These are phyloP conservation scores for Populus hybrid DNA, from an alignment of 441 rosid species.

Conservation along the genomic window DNA sequence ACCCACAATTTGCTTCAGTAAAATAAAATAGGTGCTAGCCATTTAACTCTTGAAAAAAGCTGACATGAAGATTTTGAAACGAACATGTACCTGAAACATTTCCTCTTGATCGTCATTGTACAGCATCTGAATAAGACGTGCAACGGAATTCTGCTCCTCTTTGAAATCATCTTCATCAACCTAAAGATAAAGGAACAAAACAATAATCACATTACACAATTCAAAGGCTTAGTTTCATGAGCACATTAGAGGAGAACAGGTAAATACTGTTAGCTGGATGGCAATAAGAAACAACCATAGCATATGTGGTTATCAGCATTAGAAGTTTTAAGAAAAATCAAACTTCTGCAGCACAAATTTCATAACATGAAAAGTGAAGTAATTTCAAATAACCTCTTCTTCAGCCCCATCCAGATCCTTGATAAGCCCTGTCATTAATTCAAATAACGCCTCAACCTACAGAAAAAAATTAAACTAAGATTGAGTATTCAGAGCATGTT, in stretches of 20 bases:
- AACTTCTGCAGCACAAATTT: neutral
- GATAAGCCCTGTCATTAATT: constrained; percentile 85
- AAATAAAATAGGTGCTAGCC: no score
- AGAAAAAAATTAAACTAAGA: no score
- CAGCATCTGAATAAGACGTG: constrained; percentile 92
- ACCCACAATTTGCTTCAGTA: no score
- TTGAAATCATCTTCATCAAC: constrained; percentile 94
- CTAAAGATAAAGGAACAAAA: constrained; percentile 33
- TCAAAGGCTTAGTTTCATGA: neutral
- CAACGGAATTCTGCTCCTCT: constrained; percentile 96
- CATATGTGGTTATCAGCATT: neutral
- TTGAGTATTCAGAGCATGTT: constrained; percentile 7
- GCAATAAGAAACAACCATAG: neutral
- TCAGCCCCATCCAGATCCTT: constrained; percentile 74
- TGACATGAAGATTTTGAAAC: neutral
- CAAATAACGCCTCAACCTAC: constrained; percentile 67
- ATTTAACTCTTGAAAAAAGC: no score
- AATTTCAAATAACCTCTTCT: constrained; percentile 57
- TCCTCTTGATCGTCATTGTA: constrained; percentile 85
- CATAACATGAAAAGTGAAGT: no score
- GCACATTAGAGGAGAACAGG: neutral
- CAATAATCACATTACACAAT: neutral
- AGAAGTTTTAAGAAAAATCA: no score
- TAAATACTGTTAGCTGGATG: neutral
- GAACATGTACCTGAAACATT: constrained; percentile 80